These are phyloP conservation scores for Trichoderma erinaceum DNA, from an alignment of 495 filamentous ascomycete genomes.

Conservation along the genomic window DNA sequence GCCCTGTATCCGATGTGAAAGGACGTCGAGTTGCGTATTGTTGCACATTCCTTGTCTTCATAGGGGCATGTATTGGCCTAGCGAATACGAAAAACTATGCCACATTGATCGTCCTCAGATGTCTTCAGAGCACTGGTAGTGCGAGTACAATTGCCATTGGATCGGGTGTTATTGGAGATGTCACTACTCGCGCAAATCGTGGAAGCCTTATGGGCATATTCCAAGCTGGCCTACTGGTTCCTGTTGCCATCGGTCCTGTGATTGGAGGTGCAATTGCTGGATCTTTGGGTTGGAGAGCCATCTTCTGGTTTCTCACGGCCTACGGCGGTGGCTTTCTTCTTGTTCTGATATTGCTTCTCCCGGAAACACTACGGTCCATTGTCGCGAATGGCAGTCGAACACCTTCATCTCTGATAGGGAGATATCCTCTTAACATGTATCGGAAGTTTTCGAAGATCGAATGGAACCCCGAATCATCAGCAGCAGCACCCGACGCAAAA, in stretches of 20 bases:
- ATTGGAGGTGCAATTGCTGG: conserved; percentile 49
- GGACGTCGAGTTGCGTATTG: conserved; percentile 44
- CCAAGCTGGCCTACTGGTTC: conserved; percentile 42
- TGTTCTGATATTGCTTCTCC: conserved; percentile 38
- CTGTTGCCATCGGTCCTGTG: conserved; percentile 47
- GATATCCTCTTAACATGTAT: conserved; percentile 33
- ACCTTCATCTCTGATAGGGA: conserved; percentile 25
- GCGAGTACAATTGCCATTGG: conserved; percentile 51
- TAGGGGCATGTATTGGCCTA: conserved; percentile 44
- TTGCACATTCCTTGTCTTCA: conserved; percentile 41
- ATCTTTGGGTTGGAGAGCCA: conserved; percentile 48
- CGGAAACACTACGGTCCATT: conserved; percentile 49
- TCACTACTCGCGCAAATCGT: conserved; percentile 46
- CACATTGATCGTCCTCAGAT: conserved; percentile 41
- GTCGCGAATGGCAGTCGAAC: conserved; percentile 46
- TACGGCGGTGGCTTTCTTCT: conserved; percentile 41
- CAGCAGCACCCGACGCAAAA: conserved; percentile 21
- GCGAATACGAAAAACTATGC: conserved; percentile 42
- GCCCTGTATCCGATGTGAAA: conserved; percentile 42
- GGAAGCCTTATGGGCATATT: conserved; percentile 53
- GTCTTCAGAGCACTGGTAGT: conserved; percentile 46
- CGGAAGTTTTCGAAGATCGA: conserved; percentile 19
- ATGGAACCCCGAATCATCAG: neutral
- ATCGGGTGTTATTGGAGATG: conserved; percentile 51
- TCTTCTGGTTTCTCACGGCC: conserved; percentile 54